These are phyloP conservation scores for Lablab purpureus DNA, from an alignment of 306 rosid species.

Conservation along the genomic window DNA sequence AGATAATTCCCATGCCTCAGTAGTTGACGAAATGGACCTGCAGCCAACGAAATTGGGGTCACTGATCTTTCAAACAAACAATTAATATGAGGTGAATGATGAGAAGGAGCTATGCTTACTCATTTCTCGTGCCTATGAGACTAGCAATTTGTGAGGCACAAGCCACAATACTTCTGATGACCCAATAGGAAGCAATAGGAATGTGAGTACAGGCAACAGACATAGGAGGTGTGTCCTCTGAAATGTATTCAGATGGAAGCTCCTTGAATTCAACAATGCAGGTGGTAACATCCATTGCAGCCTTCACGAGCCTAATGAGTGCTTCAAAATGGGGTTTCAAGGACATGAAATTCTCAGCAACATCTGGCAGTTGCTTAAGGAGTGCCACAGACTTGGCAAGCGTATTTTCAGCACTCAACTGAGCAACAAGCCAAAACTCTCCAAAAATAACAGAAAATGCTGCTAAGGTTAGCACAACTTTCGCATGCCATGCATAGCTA, in stretches of 20 bases:
- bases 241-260: conserved; percentile 71
- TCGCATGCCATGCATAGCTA: conserved; percentile 85
- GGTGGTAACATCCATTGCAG: conserved; percentile 60
- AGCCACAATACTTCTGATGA: conserved; percentile 71
- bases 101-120: conserved; percentile 59
- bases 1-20: conserved; percentile 81
- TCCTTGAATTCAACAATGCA: conserved; percentile 66
- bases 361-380: conserved; percentile 73
- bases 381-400: conserved; percentile 85
- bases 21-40: conserved; percentile 64
- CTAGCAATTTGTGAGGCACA: conserved; percentile 68
- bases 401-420: conserved; percentile 57
- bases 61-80: neutral
- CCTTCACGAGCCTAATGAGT: conserved; percentile 62
- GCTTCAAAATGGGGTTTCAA: conserved; percentile 74
- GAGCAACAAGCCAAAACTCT: conserved; percentile 86
- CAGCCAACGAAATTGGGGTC: conserved; percentile 18
- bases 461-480: conserved; percentile 81
- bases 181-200: conserved; percentile 90
- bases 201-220: conserved; percentile 65
- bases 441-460: conserved; percentile 77
- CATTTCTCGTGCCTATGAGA: conserved; percentile 66
- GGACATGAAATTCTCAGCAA: conserved; percentile 58
- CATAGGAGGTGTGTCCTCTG: conserved; percentile 74
- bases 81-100: conserved; percentile 11